Evolutionary conservation across 2,329 filamentous ascomycete genomes (phyloP).

Genomic region (Calonectria ilicicola): DNA sequence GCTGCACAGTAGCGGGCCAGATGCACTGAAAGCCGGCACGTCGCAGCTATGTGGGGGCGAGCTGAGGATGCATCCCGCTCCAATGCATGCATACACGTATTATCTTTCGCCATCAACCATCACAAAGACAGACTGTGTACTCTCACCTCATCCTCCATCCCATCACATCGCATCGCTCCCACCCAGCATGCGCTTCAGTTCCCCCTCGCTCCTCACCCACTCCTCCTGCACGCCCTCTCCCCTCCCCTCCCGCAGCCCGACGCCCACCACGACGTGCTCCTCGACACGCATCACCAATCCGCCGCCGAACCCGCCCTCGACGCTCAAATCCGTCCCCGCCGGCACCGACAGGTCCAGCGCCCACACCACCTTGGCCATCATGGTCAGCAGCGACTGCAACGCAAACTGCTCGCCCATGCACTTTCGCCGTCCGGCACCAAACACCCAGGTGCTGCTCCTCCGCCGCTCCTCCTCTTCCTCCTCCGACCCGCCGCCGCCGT

Average conservation of each 20-base stretch:
- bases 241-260: conserved; percentile 21
- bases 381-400: conserved; percentile 56
- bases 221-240: conserved; percentile 3
- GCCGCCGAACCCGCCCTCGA: conserved; percentile 41
- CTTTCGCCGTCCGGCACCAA: conserved; percentile 60
- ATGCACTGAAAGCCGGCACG: background rate
- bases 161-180: background rate
- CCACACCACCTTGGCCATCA: conserved; percentile 60
- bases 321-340: conserved; percentile 36
- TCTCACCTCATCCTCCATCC: too few species aligned
- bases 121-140: background rate
- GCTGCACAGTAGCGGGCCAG: background rate
- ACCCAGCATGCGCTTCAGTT: conserved; percentile 18
- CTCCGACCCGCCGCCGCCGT: conserved; percentile 19
- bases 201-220: conserved; percentile 21
- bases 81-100: background rate
- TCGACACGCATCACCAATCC: conserved; percentile 35
- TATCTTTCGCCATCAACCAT: background rate
- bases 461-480: conserved; percentile 21
- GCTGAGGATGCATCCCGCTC: background rate
- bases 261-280: conserved; percentile 18
- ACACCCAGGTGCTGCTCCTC: conserved; percentile 51
- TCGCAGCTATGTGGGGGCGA: background rate
- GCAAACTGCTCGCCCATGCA: conserved; percentile 63
- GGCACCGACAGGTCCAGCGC: conserved; percentile 53